A percentile compares a stretch with the other conserved stretches of the same genome.
Conservation (phyloP, 129 eudicot species). For the Smallanthus sonchifolius region DNA sequence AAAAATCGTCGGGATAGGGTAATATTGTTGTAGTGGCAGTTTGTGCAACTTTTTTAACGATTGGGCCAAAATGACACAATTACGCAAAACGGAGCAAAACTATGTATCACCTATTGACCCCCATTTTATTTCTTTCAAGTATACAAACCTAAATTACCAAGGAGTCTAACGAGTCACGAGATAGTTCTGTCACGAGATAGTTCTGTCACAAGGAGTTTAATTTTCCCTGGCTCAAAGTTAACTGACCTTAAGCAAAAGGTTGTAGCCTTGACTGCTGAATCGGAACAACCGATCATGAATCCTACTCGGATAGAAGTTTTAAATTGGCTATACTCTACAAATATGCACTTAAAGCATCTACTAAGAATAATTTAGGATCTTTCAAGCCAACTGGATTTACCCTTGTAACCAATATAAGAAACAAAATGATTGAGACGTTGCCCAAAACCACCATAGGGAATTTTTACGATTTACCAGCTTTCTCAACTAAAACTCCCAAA, state of each 20-base stretch:
- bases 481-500: neutral
- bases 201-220: conserved; percentile 8
- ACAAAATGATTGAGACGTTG: neutral
- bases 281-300: conserved; percentile 9
- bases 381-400: neutral
- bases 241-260: conserved; percentile 7
- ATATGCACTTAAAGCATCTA: conserved; percentile 9
- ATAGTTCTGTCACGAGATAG: neutral
- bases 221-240: neutral
- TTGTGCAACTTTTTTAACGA: neutral
- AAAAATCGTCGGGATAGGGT: no score
- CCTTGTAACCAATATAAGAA: conserved; percentile 1
- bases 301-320: conserved; percentile 27
- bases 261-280: neutral
- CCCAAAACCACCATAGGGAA: conserved; percentile 1
- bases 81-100: neutral
- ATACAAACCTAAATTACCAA: neutral
- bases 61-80: conserved; percentile 17
- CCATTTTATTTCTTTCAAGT: neutral
- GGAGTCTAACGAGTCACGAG: neutral
- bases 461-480: neutral
- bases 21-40: no score
- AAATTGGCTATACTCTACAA: conserved; percentile 20
- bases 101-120: neutral
- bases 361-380: neutral